Evolutionary conservation across 106 monocot genomes (phyloP).

Genomic region (Dioscorea alata): DNA sequence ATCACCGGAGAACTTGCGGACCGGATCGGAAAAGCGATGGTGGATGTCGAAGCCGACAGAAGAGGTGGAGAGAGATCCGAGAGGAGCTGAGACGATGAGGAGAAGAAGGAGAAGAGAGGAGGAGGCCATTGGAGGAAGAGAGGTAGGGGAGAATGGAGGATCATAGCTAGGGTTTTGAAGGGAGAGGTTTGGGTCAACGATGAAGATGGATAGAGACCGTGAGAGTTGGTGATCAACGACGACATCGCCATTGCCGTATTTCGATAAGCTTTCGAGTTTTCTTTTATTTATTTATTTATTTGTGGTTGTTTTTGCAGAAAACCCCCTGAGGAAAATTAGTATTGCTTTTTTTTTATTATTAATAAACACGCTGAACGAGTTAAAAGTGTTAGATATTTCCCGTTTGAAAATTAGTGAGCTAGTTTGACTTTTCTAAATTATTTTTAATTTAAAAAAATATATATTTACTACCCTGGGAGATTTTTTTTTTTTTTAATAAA

Average conservation of each 20-base stretch:
- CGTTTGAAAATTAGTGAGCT: too few species aligned
- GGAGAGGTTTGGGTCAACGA: background rate
- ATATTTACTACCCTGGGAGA: too few species aligned
- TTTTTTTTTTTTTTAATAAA: too few species aligned
- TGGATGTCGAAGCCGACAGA: background rate
- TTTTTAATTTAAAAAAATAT: too few species aligned
- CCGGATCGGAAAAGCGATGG: slow-evolving; percentile 5
- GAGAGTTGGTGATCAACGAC: background rate
- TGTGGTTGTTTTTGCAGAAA: background rate
- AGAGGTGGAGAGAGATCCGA: background rate
- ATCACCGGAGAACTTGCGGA: slow-evolving; percentile 2
- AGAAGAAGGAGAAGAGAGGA: background rate
- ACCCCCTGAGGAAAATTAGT: background rate
- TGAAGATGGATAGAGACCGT: background rate
- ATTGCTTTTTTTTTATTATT: too few species aligned
- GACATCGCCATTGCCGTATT: background rate
- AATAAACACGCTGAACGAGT: too few species aligned
- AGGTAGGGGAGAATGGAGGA: background rate
- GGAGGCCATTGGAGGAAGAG: background rate
- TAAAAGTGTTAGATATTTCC: too few species aligned
- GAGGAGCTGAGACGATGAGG: background rate
- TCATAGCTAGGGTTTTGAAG: background rate
- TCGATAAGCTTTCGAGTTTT: background rate
- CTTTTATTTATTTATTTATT: background rate
- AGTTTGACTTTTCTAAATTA: too few species aligned